Base-by-base conservation (phyloP, 1,284 basidiomycete genomes). In the Omphalotus olearius region DNA sequence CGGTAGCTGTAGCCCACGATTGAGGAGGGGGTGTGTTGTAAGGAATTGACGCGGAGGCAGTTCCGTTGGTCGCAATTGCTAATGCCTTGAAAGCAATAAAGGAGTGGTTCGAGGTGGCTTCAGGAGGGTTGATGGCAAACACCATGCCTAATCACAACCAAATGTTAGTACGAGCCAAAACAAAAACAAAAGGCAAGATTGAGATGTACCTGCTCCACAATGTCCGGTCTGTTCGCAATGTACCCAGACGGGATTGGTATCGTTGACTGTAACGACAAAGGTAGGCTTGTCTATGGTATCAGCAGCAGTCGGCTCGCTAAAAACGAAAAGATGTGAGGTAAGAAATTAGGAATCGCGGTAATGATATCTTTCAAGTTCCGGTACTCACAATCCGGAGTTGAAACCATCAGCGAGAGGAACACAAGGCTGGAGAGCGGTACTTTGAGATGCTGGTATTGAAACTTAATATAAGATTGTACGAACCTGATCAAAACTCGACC, bases 101-200 rank as follows among this genome's bases (percentile, higher is more conserved):
- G 0, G 75, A 75, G 44, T 72, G 65, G 30, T 70, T 68, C 47
- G 63, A 65, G 1, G 66, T 64, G 17, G 69, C 64, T 1, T 67
- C 58, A 1, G 75, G 71, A 3, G 78, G 66, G 60, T 82, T 82
- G 62, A 79, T 67, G 0, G 73, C 73, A 56, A 79, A 78, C 23
- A 81, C 76, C 79, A 81, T 80, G 50, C 76, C 77, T 65, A 41
- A 49, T 14, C 35, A n/a, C 30, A 45, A 40, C 16, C n/a, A 7
- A 11, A 20, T 7, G 17, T 16, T 51, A 39, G 11, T 14, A 49
- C 3, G n/a, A 46, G 4, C 1, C 9, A 5, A 44, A 41, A 38
- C n/a, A 51, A 44, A 43, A 33, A 37, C 23, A 46, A 14, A 48
- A 46, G 39, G 38, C 51, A 63, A 62, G 63, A 49, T 64, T 54